phyloP scores from a whole-genome alignment of 495 filamentous ascomycete species.

The Podospora sp. region DNA sequence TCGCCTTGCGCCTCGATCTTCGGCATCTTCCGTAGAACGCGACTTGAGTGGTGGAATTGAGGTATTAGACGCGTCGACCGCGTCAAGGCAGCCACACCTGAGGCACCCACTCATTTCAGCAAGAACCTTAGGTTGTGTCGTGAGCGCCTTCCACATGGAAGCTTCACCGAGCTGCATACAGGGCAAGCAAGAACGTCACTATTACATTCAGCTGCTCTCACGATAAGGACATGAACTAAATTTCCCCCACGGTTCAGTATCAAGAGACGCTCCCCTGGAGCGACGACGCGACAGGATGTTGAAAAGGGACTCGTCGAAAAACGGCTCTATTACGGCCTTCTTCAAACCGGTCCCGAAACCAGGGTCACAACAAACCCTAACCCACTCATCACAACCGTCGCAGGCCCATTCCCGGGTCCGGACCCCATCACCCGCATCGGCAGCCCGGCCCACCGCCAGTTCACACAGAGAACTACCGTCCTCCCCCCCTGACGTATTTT shows the following conservation, averaged over 20 bases:
- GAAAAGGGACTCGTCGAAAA: conserved; percentile 20
- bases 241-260: background rate
- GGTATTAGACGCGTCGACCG: background rate
- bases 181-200: conserved; percentile 1
- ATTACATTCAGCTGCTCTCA: background rate
- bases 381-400: background rate
- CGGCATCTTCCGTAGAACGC: background rate
- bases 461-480: background rate
- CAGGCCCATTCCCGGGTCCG: background rate
- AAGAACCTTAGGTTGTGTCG: too few relatives aligned
- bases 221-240: background rate
- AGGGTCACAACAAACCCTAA: background rate
- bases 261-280: background rate
- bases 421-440: background rate
- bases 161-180: background rate
- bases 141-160: background rate
- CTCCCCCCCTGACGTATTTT: background rate
- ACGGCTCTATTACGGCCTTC: conserved; percentile 29
- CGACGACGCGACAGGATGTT: conserved; percentile 17
- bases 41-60: background rate
- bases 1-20: background rate
- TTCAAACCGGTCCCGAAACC: conserved; percentile 28
- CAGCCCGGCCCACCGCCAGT: background rate
- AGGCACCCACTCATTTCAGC: too few relatives aligned
- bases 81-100: background rate